These are phyloP conservation scores for Iberis amara DNA, from an alignment of 441 rosid genomes.

Conservation along the genomic window DNA sequence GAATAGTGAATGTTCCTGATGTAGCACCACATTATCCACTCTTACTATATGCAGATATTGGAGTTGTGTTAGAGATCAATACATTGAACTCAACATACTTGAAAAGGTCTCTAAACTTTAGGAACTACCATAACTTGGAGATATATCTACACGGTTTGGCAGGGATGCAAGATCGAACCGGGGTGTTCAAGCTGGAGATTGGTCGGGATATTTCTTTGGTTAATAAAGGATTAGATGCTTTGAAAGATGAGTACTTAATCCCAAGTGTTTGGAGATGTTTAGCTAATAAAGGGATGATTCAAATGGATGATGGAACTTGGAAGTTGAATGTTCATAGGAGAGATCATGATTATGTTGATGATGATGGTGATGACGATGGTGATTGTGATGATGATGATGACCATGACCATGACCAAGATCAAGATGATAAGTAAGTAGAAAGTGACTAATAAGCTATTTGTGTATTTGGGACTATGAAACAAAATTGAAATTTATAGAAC, in stretches of 20 bases:
- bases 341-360: slow-evolving; percentile 19
- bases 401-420: too few species aligned
- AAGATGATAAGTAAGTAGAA: too few species aligned
- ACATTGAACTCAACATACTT: slow-evolving; percentile 40
- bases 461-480: too few species aligned
- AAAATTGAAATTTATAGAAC: too few species aligned
- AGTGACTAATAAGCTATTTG: too few species aligned
- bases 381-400: background rate
- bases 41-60: slow-evolving; percentile 35
- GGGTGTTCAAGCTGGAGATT: slow-evolving; percentile 37
- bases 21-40: slow-evolving; percentile 36
- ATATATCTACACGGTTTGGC: slow-evolving; percentile 53
- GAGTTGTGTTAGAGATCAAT: slow-evolving; percentile 40
- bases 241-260: slow-evolving; percentile 38
- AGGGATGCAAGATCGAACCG: slow-evolving; percentile 39
- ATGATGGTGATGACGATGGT: background rate
- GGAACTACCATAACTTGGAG: slow-evolving; percentile 46
- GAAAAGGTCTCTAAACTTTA: slow-evolving; percentile 32
- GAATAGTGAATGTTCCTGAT: slow-evolving; percentile 42
- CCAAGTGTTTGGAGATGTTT: slow-evolving; percentile 43
- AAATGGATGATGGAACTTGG: slow-evolving; percentile 42
- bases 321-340: slow-evolving; percentile 34
- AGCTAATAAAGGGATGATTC: slow-evolving; percentile 42
- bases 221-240: slow-evolving; percentile 31
- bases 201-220: slow-evolving; percentile 42